phyloP scores from a whole-genome alignment of 768 basidiomycete genomes.

The Gymnopilus junonius region DNA sequence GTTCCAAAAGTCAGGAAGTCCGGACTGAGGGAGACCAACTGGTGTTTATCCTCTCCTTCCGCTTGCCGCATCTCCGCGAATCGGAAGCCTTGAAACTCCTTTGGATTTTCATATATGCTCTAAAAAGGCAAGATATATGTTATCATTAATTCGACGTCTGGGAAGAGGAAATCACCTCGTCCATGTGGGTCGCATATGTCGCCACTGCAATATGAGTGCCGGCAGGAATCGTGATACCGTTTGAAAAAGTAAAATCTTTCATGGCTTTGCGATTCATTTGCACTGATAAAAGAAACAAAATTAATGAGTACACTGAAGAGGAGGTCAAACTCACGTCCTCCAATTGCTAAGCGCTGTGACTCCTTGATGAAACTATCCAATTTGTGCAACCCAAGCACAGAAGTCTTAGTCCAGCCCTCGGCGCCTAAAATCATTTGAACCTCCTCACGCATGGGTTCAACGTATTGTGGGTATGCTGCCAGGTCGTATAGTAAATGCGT shows the following conservation, averaged over 20 bases:
- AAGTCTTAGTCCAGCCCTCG: conserved; percentile 40
- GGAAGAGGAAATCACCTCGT: no score
- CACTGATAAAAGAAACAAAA: conserved; percentile 5
- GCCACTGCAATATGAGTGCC: background rate
- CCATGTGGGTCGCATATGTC: background rate
- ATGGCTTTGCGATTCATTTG: background rate
- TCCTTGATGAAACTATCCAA: conserved; percentile 53
- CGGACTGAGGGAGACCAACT: background rate
- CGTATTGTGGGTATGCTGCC: conserved; percentile 36
- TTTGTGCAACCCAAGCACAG: conserved; percentile 43
- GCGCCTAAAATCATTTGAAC: conserved; percentile 35
- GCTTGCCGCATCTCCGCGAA: background rate
- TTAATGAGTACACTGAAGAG: background rate
- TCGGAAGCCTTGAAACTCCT: background rate
- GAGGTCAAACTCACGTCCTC: conserved; percentile 9
- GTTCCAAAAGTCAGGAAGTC: background rate
- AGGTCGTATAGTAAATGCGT: conserved; percentile 40
- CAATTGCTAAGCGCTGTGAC: conserved; percentile 22
- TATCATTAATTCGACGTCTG: background rate
- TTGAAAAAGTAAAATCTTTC: background rate
- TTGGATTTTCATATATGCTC: background rate
- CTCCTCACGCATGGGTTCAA: conserved; percentile 44
- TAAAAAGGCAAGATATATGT: background rate
- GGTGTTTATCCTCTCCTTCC: background rate
- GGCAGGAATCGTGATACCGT: background rate